These are phyloP conservation scores for Allium fistulosum DNA, from an alignment of 106 monocot species.

Conservation along the genomic window DNA sequence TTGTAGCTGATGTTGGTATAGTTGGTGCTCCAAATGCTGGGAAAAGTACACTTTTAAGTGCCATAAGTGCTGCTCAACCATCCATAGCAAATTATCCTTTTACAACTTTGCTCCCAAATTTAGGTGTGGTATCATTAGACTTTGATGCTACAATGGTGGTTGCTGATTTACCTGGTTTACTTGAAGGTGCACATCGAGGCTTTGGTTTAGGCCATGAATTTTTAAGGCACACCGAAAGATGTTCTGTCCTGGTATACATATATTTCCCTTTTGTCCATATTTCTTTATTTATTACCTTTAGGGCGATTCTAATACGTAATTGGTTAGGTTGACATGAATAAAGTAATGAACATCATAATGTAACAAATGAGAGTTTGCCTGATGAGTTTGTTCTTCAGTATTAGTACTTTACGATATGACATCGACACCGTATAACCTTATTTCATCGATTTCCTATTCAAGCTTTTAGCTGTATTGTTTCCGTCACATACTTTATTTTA, in stretches of 20 bases:
- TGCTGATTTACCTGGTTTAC: constrained; percentile 96
- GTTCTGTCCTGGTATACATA: constrained; percentile 72
- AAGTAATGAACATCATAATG: too few relatives aligned
- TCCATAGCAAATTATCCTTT: constrained; percentile 95
- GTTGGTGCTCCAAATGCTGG: constrained; percentile 99
- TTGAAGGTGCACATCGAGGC: constrained; percentile 96
- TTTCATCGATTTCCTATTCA: too few relatives aligned
- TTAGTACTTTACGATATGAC: too few relatives aligned
- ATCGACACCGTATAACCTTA: too few relatives aligned
- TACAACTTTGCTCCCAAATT: constrained; percentile 92
- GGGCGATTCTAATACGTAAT: background rate
- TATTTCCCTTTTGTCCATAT: background rate
- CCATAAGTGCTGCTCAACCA: constrained; percentile 91
- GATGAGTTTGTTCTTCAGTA: too few relatives aligned
- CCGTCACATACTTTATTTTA: too few relatives aligned
- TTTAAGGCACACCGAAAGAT: constrained; percentile 92
- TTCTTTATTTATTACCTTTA: background rate
- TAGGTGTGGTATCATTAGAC: constrained; percentile 89
- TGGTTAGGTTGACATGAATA: background rate
- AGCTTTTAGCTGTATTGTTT: too few relatives aligned
- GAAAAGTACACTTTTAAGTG: constrained; percentile 89
- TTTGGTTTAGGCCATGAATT: constrained; percentile 98
- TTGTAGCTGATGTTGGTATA: constrained; percentile 98
- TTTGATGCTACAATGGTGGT: constrained; percentile 93
- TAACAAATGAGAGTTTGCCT: too few relatives aligned